Conservation (phyloP, 1,284 basidiomycete genomes). For the Meripilus lineatus region DNA sequence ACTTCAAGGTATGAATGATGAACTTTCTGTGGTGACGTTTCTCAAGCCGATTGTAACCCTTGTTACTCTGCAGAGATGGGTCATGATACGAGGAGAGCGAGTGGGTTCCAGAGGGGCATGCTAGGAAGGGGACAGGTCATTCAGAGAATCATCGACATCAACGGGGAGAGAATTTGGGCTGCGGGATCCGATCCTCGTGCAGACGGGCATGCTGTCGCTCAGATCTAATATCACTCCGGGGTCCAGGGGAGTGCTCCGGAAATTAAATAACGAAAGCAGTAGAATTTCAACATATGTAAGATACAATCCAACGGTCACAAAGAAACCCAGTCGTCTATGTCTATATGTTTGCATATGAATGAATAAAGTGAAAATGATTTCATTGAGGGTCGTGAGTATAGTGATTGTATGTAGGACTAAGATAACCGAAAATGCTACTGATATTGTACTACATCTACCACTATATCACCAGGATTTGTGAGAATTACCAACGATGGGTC, state of each 20-base stretch:
- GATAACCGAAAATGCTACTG: too few species aligned
- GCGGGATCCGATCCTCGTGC: constrained; percentile 84
- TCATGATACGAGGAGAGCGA: constrained; percentile 67
- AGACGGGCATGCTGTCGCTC: constrained; percentile 86
- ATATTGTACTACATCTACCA: too few species aligned
- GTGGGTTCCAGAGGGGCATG: constrained; percentile 60
- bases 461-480: too few species aligned
- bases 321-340: background rate
- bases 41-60: constrained; percentile 1
- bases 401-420: too few species aligned
- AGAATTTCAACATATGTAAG: background rate
- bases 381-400: too few species aligned
- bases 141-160: constrained; percentile 64
- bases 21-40: background rate
- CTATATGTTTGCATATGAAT: background rate
- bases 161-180: constrained; percentile 76
- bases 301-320: background rate
- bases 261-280: background rate
- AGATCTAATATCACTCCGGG: constrained; percentile 50
- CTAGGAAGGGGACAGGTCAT: constrained; percentile 95
- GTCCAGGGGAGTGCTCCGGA: background rate
- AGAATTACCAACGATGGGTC: too few species aligned
- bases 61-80: constrained; percentile 62
- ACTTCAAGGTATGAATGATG: constrained; percentile 48
- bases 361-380: background rate